Evolutionary conservation across 2,329 filamentous ascomycete genomes (phyloP).

Genomic region (Coniochaeta sp.): DNA sequence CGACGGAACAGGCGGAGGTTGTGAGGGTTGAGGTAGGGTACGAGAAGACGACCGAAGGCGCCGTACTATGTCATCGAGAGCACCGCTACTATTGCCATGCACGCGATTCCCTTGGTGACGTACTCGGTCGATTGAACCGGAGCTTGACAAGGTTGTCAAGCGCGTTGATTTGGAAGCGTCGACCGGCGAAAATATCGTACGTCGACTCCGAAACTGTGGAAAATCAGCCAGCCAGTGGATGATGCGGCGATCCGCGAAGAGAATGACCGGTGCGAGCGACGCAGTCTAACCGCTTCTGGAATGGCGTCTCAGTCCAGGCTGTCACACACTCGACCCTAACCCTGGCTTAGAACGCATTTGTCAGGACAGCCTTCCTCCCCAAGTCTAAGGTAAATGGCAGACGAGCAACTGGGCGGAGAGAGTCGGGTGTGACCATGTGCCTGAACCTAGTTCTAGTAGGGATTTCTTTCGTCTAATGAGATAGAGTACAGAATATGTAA

Average conservation of each 20-base stretch:
- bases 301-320: not conserved
- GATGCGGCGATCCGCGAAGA: not conserved
- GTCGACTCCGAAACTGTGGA: not conserved
- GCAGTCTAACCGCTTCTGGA: not conserved
- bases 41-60: constrained; percentile 5
- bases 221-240: not conserved
- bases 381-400: no score
- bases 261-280: not conserved
- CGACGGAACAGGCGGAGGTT: constrained; percentile 1
- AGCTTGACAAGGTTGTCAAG: not conserved
- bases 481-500: not conserved
- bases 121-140: not conserved
- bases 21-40: constrained; percentile 8
- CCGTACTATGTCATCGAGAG: constrained; percentile 9
- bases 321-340: not conserved
- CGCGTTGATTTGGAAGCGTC: not conserved
- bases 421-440: no score
- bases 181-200: not conserved
- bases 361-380: no score
- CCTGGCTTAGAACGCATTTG: not conserved
- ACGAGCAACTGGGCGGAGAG: no score
- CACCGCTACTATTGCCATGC: not conserved
- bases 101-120: not conserved
- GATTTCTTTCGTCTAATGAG: not conserved
- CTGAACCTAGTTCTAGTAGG: no score